Evolutionary conservation across 139 green algal species (phyloP).

Genomic region (Gonium pectorale): DNA sequence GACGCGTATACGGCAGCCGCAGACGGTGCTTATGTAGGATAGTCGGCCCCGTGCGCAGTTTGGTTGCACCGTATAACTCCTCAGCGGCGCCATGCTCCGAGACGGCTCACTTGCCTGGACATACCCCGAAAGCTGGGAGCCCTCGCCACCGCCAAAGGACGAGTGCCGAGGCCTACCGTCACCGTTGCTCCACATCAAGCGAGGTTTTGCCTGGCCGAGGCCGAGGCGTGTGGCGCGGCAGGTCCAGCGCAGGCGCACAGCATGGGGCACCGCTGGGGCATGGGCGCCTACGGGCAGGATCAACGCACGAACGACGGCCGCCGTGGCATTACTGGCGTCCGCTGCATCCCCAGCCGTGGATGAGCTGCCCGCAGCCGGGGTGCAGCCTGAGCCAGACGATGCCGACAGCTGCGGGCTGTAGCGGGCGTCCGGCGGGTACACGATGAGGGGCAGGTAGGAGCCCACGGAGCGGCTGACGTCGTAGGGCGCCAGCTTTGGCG

Average conservation of each 20-base stretch:
- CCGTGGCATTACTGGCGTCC: not conserved
- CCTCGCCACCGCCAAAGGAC: not conserved
- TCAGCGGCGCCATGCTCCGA: not conserved
- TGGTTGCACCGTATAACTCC: too few relatives aligned
- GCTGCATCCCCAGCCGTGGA: not conserved
- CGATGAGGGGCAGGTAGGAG: constrained; percentile 20
- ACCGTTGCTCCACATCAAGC: not conserved
- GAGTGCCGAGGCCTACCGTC: not conserved
- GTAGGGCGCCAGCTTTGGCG: not conserved
- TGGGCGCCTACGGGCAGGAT: not conserved
- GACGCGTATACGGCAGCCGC: too few relatives aligned
- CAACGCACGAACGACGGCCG: constrained; percentile 11
- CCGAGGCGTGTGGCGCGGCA: not conserved
- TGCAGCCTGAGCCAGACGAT: not conserved
- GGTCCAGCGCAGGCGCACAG: not conserved
- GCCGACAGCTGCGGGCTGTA: constrained; percentile 23
- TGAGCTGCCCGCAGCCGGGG: not conserved
- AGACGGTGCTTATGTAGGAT: too few relatives aligned
- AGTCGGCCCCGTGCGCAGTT: too few relatives aligned
- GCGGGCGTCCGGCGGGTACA: constrained; percentile 27
- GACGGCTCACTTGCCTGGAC: not conserved
- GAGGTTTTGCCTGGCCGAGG: not conserved
- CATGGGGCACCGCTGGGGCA: not conserved
- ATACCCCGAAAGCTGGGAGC: not conserved
- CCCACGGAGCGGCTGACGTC: not conserved